A percentile compares a stretch with the other conserved stretches of the same genome.
These are phyloP conservation scores for Castanea crenata DNA, from an alignment of 306 rosid genomes.

Conservation along the genomic window DNA sequence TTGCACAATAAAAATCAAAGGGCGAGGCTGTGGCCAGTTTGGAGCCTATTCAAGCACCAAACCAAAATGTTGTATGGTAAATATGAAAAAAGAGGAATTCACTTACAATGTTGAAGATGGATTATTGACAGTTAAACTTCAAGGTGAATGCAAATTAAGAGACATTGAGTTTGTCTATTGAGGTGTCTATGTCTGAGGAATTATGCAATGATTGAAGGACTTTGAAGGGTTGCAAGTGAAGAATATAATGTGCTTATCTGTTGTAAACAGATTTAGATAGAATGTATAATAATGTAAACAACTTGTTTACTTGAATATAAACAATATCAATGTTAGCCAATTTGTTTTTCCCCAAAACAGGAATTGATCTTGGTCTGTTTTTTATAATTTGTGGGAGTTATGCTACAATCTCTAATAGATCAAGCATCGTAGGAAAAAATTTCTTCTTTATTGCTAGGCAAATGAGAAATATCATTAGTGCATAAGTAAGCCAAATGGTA, in stretches of 20 bases:
- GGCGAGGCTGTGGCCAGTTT: conserved; percentile 54
- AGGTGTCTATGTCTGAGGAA: not conserved
- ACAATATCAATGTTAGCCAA: too few species aligned
- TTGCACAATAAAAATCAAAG: conserved; percentile 36
- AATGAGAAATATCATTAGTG: too few species aligned
- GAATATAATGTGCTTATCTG: not conserved
- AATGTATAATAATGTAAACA: not conserved
- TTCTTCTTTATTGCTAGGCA: too few species aligned
- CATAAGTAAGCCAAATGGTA: too few species aligned
- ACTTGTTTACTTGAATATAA: too few species aligned
- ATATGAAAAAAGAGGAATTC: conserved; percentile 50
- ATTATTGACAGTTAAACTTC: conserved; percentile 41
- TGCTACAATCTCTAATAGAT: too few species aligned
- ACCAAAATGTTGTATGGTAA: conserved; percentile 53
- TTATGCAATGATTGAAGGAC: not conserved
- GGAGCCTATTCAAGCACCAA: conserved; percentile 59
- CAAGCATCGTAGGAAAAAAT: too few species aligned
- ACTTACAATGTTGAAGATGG: conserved; percentile 46
- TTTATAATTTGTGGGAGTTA: too few species aligned
- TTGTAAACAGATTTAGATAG: not conserved
- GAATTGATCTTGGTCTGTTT: too few species aligned
- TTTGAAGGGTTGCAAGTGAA: not conserved
- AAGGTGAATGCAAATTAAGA: conserved; percentile 36
- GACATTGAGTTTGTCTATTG: conserved; percentile 49
- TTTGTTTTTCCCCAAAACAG: too few species aligned